Base-by-base conservation (phyloP, 352 stramenopile genomes). In the Phytophthora litchii region DNA sequence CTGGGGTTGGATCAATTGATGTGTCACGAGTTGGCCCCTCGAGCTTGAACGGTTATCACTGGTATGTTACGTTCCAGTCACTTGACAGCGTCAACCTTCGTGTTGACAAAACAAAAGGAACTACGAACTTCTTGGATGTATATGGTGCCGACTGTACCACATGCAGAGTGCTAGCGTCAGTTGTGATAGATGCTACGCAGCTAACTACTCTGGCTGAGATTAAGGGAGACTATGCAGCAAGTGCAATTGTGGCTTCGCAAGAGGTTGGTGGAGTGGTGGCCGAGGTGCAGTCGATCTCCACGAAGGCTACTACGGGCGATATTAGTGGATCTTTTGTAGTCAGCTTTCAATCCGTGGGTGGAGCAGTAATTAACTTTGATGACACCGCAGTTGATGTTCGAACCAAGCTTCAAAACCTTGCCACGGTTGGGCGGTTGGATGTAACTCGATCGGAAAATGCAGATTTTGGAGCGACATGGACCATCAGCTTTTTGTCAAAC, bases 381-480 rank as follows among this genome's bases (percentile, higher is more conserved):
- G 85, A 94, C 38, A 91, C 80, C 7, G 78, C 80, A 14, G 53
- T 51, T 0, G 85, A 94, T 40, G 70, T 94, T n/a, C 75, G 81
- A 35, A 86, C 81, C 4, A 94, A 91, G 43, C 65, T 94, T 1
- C 77, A 94, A 44, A 83, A 70, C 17, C 20, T 94, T 0, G 67
- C 85, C 21, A 85, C 82, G 0, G 63, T 92, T 20, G 85, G 85
- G 2, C 70, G 70, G 3, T 27, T 92, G 20, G 88, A 88, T 38
- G 79, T 94, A 23, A 86, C 76, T 13, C 75, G 71, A 5, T 55
- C 36, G 1, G 43, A 51, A 3, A 89, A 88, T 50, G 46, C 44
- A 1, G 21, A 67, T 14, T 87, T 77, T 32, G 85, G 85, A 5
- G 73, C 62, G 16, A 88, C 69, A 23, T 94, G 85, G 85, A 79